Percentiles rank a stretch among this genome's conserved stretches.
phyloP scores from a whole-genome alignment of 83 land plant species.

The Thuja plicata region DNA sequence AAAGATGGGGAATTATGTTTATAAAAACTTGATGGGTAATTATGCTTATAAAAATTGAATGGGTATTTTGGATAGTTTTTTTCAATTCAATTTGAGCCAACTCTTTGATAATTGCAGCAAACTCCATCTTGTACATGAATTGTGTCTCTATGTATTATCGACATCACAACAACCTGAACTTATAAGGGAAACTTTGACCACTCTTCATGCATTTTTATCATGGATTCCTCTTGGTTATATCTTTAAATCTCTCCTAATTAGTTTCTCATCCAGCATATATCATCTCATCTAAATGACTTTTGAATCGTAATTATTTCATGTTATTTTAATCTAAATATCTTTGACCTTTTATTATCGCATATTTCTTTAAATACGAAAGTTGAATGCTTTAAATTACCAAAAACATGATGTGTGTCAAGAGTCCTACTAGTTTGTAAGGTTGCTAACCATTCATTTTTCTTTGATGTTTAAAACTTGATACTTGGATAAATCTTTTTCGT shows the following conservation, averaged over 20 bases:
- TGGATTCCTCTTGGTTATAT: conserved; percentile 98
- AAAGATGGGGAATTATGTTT: neutral
- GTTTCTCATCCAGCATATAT: conserved; percentile 4
- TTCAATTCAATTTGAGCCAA: neutral
- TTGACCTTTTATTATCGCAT: no score
- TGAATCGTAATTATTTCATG: no score
- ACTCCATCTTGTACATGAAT: conserved; percentile 96
- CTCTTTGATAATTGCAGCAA: conserved; percentile 54
- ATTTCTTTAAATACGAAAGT: neutral
- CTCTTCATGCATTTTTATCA: conserved; percentile 94
- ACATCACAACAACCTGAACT: conserved; percentile 93
- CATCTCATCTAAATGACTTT: neutral
- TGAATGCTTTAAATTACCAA: no score
- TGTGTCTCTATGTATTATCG: conserved; percentile 92
- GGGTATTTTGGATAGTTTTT: neutral
- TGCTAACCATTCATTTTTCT: neutral
- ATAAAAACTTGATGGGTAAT: no score
- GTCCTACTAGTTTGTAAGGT: conserved; percentile 9
- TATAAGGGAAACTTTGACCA: conserved; percentile 87
- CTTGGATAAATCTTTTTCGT: conserved; percentile 85
- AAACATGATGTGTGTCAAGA: no score
- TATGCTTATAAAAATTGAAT: neutral
- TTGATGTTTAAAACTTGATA: conserved; percentile 61
- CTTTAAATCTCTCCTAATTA: conserved; percentile 89
- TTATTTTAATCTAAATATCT: neutral